Percentiles rank a stretch among this genome's conserved stretches.
Evolutionary conservation across 2,329 filamentous ascomycete species (phyloP).

Genomic region (Arthrinium phaeospermum): DNA sequence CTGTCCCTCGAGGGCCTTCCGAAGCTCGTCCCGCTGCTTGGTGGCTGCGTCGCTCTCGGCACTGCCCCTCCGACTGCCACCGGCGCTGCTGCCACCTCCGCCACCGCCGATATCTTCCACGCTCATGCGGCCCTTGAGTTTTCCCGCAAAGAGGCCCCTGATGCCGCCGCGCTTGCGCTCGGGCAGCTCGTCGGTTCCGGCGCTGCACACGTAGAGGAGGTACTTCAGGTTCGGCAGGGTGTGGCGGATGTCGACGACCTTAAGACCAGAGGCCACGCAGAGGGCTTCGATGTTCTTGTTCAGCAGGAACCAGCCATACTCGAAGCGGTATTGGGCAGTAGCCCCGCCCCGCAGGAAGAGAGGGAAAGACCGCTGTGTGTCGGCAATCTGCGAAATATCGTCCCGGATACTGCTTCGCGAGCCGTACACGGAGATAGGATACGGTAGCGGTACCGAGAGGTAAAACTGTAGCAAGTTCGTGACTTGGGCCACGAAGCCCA

Average conservation of each 20-base stretch:
- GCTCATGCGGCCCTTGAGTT: slow-evolving; percentile 44
- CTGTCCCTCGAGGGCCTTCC: slow-evolving; percentile 41
- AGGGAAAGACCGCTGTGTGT: slow-evolving; percentile 73
- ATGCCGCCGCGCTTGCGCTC: slow-evolving; percentile 67
- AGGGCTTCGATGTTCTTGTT: slow-evolving; percentile 90
- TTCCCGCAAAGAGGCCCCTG: slow-evolving; percentile 60
- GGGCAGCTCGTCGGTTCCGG: slow-evolving; percentile 70
- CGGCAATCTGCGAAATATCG: slow-evolving; percentile 55
- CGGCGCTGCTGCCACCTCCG: slow-evolving; percentile 38
- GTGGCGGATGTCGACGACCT: slow-evolving; percentile 87
- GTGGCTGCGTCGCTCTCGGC: slow-evolving; percentile 38
- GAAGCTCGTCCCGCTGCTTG: slow-evolving; percentile 50
- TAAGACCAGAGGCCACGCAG: slow-evolving; percentile 70
- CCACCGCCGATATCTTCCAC: slow-evolving; percentile 40
- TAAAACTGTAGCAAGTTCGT: slow-evolving; percentile 82
- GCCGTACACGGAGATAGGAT: slow-evolving; percentile 74
- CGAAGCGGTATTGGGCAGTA: slow-evolving; percentile 85
- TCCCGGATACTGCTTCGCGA: slow-evolving; percentile 74
- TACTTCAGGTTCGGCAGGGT: slow-evolving; percentile 95
- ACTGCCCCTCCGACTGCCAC: slow-evolving; percentile 40
- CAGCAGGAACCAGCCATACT: slow-evolving; percentile 94
- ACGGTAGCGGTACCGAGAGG: slow-evolving; percentile 78
- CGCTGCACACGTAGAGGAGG: slow-evolving; percentile 85
- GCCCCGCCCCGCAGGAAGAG: slow-evolving; percentile 71
- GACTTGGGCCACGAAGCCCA: slow-evolving; percentile 81